Evolutionary conservation across 768 basidiomycete species (phyloP).

Genomic region (Mrakia gelida): DNA sequence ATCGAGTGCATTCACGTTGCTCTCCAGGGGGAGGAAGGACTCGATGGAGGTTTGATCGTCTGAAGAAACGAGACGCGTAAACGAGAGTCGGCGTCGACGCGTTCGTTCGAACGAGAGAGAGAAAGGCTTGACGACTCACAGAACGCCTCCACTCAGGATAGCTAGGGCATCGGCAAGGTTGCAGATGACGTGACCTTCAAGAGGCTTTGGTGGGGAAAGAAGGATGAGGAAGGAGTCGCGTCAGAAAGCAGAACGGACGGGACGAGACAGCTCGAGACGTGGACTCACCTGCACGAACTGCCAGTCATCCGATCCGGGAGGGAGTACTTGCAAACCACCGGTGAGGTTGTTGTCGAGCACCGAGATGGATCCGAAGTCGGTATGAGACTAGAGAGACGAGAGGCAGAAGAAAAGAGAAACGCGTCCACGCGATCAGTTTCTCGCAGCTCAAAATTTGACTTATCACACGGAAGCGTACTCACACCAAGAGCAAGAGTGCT

Average conservation of each 20-base stretch:
- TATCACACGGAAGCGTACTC: neutral
- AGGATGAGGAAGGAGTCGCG: neutral
- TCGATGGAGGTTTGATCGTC: slow-evolving; percentile 30
- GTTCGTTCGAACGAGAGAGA: neutral
- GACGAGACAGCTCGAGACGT: neutral
- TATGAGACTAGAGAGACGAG: slow-evolving; percentile 18
- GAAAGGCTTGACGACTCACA: slow-evolving; percentile 4
- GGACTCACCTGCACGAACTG: slow-evolving; percentile 23
- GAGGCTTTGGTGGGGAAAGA: neutral
- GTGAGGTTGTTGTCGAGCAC: slow-evolving; percentile 32
- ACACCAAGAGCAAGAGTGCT: slow-evolving; percentile 21
- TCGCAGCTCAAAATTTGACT: too few relatives aligned
- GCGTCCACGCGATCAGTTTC: neutral
- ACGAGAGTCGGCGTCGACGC: neutral
- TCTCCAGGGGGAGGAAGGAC: slow-evolving; percentile 26
- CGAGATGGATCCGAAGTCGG: slow-evolving; percentile 30
- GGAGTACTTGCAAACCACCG: slow-evolving; percentile 30
- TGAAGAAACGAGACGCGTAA: neutral
- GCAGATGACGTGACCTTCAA: slow-evolving; percentile 21
- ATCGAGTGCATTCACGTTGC: slow-evolving; percentile 20
- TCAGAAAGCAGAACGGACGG: neutral
- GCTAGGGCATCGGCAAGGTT: slow-evolving; percentile 30
- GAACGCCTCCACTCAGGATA: slow-evolving; percentile 28
- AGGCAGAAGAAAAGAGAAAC: neutral
- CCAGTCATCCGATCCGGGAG: slow-evolving; percentile 29